Conservation (phyloP, 176 grass and related monocot genomes). For the Avena atlantica region DNA sequence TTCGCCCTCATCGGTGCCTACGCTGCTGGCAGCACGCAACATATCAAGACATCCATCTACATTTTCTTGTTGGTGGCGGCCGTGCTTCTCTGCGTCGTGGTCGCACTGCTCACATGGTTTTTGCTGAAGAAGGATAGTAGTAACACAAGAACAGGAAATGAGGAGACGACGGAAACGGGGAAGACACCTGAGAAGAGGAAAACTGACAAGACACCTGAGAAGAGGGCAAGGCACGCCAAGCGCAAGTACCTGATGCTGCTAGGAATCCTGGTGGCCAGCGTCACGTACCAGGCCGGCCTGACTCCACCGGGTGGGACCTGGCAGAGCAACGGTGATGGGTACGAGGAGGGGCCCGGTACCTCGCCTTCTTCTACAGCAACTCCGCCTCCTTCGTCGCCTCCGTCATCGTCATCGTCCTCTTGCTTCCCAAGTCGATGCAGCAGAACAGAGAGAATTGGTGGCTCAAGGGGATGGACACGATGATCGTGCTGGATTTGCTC, state of each 20-base stretch:
- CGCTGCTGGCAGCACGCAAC: background rate
- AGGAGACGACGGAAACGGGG: background rate
- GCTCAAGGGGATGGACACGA: background rate
- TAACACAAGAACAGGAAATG: background rate
- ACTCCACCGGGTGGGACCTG: background rate
- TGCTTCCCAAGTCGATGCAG: constrained; percentile 1
- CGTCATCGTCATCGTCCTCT: background rate
- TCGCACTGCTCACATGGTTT: background rate
- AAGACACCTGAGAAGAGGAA: background rate
- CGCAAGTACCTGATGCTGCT: background rate
- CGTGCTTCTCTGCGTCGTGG: background rate
- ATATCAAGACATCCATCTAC: background rate
- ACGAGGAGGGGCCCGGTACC: background rate
- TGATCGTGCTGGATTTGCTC: background rate
- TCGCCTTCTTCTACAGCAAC: background rate
- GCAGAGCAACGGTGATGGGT: background rate
- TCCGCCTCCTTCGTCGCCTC: background rate
- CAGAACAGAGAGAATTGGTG: background rate
- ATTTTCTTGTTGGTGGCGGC: background rate
- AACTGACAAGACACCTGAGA: background rate
- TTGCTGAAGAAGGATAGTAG: background rate
- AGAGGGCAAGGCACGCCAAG: background rate
- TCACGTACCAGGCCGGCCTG: background rate
- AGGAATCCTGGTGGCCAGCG: background rate
- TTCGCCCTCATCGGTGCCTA: background rate